Evolutionary conservation across 805 yeast genomes (phyloP).

Genomic region (Yarrowia bubula): DNA sequence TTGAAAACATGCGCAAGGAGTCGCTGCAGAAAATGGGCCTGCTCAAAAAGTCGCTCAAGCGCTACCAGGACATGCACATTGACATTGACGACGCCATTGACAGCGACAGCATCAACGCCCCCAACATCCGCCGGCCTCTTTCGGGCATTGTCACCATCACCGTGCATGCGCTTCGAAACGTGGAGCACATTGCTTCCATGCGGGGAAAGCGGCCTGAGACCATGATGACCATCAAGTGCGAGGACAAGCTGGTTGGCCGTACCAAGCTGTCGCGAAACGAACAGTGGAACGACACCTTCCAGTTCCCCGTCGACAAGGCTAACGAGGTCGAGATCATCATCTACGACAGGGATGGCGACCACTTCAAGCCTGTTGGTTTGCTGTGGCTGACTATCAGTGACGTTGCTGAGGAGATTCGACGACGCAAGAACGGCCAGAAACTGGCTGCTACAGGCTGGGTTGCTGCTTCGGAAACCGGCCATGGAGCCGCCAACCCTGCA

Average conservation of each 20-base stretch:
- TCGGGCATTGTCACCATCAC: slow-evolving; percentile 75
- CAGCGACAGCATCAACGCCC: slow-evolving; percentile 64
- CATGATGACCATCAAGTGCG: slow-evolving; percentile 73
- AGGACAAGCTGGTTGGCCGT: slow-evolving; percentile 78
- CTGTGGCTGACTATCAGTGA: slow-evolving; percentile 90
- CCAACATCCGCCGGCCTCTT: slow-evolving; percentile 74
- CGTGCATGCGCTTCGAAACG: slow-evolving; percentile 78
- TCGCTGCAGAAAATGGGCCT: slow-evolving; percentile 81
- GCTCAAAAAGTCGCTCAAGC: slow-evolving; percentile 75
- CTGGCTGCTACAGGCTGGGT: slow-evolving; percentile 81
- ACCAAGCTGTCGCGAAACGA: slow-evolving; percentile 75
- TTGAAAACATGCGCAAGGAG: slow-evolving; percentile 82
- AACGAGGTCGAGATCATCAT: slow-evolving; percentile 88
- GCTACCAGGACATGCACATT: slow-evolving; percentile 83
- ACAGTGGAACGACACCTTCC: slow-evolving; percentile 79
- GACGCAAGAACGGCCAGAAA: slow-evolving; percentile 76
- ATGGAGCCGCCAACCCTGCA: background rate
- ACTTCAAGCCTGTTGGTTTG: slow-evolving; percentile 80
- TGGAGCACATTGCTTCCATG: slow-evolving; percentile 88
- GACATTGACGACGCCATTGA: slow-evolving; percentile 61
- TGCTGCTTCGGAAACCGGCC: background rate
- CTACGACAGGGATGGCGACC: slow-evolving; percentile 71
- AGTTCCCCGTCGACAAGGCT: slow-evolving; percentile 80
- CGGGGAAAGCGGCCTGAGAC: slow-evolving; percentile 79
- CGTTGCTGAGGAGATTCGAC: slow-evolving; percentile 90